These are phyloP conservation scores for Prunus mira DNA, from an alignment of 306 rosid species.

Conservation along the genomic window DNA sequence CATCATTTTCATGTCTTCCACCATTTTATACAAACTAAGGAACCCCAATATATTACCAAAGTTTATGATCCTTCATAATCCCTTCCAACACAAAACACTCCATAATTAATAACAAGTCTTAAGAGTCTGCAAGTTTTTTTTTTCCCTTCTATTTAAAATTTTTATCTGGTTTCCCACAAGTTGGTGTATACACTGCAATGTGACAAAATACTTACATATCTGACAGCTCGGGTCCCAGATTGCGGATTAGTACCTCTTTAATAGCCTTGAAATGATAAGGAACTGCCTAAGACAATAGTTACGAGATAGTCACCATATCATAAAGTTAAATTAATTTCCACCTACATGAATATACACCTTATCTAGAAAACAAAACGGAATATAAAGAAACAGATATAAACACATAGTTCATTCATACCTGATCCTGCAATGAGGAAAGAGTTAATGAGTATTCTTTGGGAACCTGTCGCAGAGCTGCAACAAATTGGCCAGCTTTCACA, in stretches of 20 bases:
- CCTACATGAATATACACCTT: neutral
- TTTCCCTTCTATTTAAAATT: neutral
- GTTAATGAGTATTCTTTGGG: slow-evolving; percentile 74
- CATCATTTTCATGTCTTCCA: neutral
- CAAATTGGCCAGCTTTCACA: slow-evolving; percentile 92
- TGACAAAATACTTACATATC: slow-evolving; percentile 50
- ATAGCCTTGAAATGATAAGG: slow-evolving; percentile 66
- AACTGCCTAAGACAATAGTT: slow-evolving; percentile 57
- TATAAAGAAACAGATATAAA: neutral
- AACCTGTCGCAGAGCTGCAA: slow-evolving; percentile 58
- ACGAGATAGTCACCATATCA: slow-evolving; percentile 26
- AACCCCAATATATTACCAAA: neutral
- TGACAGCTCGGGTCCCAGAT: slow-evolving; percentile 60
- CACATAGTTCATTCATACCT: slow-evolving; percentile 39
- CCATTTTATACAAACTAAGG: neutral
- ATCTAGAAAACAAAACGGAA: neutral
- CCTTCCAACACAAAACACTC: neutral
- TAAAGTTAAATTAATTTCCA: slow-evolving; percentile 8
- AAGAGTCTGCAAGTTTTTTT: neutral
- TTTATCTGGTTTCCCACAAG: neutral
- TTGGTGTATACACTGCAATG: neutral
- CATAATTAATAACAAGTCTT: neutral
- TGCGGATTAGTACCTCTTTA: slow-evolving; percentile 47
- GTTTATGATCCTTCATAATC: neutral
- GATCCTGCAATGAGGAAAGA: slow-evolving; percentile 71